Evolutionary conservation across 306 rosid genomes (phyloP).

Genomic region (Cicer pinnatifidum): DNA sequence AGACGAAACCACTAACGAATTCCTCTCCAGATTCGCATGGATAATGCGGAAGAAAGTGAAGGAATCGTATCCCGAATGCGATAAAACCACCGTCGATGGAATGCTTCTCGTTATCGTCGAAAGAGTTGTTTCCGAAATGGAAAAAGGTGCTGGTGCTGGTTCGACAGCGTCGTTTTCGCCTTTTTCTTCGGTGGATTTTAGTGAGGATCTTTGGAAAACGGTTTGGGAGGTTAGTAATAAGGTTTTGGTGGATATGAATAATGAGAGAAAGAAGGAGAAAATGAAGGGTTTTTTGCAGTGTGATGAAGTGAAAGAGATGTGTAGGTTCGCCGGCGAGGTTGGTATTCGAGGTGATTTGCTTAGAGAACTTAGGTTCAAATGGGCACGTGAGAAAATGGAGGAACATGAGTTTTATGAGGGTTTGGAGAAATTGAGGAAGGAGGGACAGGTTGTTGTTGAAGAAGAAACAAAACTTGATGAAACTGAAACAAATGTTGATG

Average conservation of each 20-base stretch:
- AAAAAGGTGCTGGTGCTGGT: slow-evolving; percentile 51
- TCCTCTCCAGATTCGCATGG: slow-evolving; percentile 81
- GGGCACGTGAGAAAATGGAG: slow-evolving; percentile 94
- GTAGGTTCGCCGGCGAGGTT: slow-evolving; percentile 84
- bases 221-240: slow-evolving; percentile 87
- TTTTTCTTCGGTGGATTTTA: slow-evolving; percentile 56
- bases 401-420: slow-evolving; percentile 71
- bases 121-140: slow-evolving; percentile 69
- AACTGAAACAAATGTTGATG: slow-evolving; percentile 26
- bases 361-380: slow-evolving; percentile 86
- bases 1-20: slow-evolving; percentile 64
- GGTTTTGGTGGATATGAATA: slow-evolving; percentile 82
- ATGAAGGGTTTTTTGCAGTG: slow-evolving; percentile 79
- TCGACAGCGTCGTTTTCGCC: slow-evolving; percentile 9
- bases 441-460: slow-evolving; percentile 36
- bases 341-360: slow-evolving; percentile 86
- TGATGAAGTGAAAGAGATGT: slow-evolving; percentile 83
- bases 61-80: slow-evolving; percentile 55
- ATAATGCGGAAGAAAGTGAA: slow-evolving; percentile 64
- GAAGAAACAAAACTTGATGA: slow-evolving; percentile 1
- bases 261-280: slow-evolving; percentile 76
- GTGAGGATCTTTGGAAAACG: slow-evolving; percentile 88
- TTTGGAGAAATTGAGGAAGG: slow-evolving; percentile 61
- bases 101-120: slow-evolving; percentile 71
- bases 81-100: slow-evolving; percentile 63